phyloP scores from a whole-genome alignment of 2,329 filamentous ascomycete species.

The Aspergillus aculeatinus region DNA sequence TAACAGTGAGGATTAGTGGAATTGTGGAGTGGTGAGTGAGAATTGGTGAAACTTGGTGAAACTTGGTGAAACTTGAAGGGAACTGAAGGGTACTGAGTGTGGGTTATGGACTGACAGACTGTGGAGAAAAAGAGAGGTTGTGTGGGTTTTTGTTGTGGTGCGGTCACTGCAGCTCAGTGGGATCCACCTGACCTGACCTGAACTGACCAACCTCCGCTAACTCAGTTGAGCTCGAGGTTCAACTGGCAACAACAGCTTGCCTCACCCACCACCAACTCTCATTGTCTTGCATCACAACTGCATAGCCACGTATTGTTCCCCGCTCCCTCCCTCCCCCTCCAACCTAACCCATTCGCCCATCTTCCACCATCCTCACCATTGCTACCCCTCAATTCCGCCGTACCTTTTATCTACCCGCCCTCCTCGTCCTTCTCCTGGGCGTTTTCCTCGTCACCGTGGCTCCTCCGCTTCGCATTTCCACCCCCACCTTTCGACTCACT shows the following conservation, averaged over 20 bases:
- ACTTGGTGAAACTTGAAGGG: too few species aligned
- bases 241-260: too few species aligned
- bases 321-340: neutral
- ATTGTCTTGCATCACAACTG: conserved; percentile 8
- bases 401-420: conserved; percentile 27
- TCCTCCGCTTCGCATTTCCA: conserved; percentile 43
- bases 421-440: conserved; percentile 37
- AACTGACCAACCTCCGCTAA: neutral
- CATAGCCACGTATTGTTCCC: conserved; percentile 9
- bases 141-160: neutral
- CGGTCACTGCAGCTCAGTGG: neutral
- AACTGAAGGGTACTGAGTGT: too few species aligned
- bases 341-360: neutral
- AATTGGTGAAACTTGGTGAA: too few species aligned
- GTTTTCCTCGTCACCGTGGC: conserved; percentile 48
- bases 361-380: conserved; percentile 14
- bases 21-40: too few species aligned
- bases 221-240: neutral
- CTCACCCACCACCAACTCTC: neutral
- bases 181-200: neutral
- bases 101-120: neutral
- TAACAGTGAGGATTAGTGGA: too few species aligned
- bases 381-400: conserved; percentile 8
- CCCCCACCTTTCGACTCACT: conserved; percentile 39
- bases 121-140: neutral